Evolutionary conservation across 805 yeast species (phyloP).

Genomic region (Saccharomycopsis fodiens): DNA sequence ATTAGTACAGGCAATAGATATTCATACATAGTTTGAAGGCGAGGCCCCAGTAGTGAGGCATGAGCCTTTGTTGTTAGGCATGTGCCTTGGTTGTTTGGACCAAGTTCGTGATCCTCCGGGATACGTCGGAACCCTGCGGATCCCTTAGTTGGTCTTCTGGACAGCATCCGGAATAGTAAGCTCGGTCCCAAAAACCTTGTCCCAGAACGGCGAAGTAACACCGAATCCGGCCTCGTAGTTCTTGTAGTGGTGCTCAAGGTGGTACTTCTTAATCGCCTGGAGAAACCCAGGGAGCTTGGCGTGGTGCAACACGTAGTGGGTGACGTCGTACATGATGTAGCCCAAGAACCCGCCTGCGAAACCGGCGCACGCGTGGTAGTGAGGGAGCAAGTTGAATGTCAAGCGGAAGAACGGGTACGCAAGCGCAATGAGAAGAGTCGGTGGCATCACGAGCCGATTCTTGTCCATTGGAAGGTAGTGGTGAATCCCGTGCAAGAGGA

Average conservation of each 20-base stretch:
- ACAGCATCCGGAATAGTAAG: conserved; percentile 32
- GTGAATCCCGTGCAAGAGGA: conserved; percentile 90
- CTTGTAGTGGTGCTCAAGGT: conserved; percentile 95
- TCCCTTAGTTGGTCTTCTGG: conserved; percentile 4
- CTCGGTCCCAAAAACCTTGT: conserved; percentile 78
- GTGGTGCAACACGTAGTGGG: conserved; percentile 94
- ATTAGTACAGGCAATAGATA: too few relatives aligned
- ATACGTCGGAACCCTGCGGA: too few relatives aligned
- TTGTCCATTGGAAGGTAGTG: conserved; percentile 97
- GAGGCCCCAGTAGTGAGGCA: too few relatives aligned
- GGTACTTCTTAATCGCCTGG: conserved; percentile 79
- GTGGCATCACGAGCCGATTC: conserved; percentile 92
- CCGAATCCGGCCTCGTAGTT: conserved; percentile 96
- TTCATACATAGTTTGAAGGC: too few relatives aligned
- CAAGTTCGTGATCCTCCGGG: too few relatives aligned
- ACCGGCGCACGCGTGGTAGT: conserved; percentile 78
- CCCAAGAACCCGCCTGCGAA: conserved; percentile 97
- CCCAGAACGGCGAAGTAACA: conserved; percentile 93
- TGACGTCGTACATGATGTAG: conserved; percentile 81
- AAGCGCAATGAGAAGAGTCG: conserved; percentile 66
- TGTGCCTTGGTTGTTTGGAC: too few relatives aligned
- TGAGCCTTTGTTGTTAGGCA: too few relatives aligned
- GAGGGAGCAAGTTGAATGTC: conserved; percentile 73
- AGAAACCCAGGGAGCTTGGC: conserved; percentile 67
- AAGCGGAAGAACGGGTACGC: conserved; percentile 75